Evolutionary conservation across 768 basidiomycete genomes (phyloP).

Genomic region (Russula vinacea): DNA sequence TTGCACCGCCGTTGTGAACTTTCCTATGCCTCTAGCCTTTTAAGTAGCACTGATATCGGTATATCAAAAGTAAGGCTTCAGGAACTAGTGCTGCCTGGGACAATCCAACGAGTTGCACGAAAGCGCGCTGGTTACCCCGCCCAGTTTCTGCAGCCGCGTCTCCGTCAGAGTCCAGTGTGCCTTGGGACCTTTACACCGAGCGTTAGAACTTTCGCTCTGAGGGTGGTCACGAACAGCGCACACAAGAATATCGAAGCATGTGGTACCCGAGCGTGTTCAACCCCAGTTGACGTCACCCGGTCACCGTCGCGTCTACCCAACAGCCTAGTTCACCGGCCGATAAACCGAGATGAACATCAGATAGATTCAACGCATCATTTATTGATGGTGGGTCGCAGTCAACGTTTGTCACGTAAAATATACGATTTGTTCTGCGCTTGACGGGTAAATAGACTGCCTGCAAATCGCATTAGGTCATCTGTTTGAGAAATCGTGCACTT

Average conservation of each 20-base stretch:
- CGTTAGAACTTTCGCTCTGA: background rate
- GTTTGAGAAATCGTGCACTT: background rate
- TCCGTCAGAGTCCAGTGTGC: background rate
- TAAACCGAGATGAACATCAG: conserved; percentile 53
- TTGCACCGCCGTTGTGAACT: conserved; percentile 58
- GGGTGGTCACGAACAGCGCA: conserved; percentile 40
- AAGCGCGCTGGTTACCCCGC: conserved; percentile 37
- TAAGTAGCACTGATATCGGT: conserved; percentile 66
- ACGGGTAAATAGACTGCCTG: conserved; percentile 16
- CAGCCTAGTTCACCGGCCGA: conserved; percentile 75
- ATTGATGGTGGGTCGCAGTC: conserved; percentile 57
- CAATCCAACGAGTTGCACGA: conserved; percentile 53
- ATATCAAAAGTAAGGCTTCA: conserved; percentile 59
- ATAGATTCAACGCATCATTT: conserved; percentile 33
- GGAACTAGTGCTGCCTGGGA: conserved; percentile 57
- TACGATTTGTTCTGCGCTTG: conserved; percentile 47
- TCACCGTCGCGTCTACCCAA: conserved; percentile 70
- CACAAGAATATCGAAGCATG: conserved; percentile 49
- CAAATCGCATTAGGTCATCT: background rate
- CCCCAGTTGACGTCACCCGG: conserved; percentile 78
- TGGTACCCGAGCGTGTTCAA: conserved; percentile 64
- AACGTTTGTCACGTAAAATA: conserved; percentile 77
- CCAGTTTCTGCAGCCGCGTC: background rate
- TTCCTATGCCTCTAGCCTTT: conserved; percentile 79
- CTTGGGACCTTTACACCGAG: conserved; percentile 4